Conservation (phyloP, 257 asterid genomes). For the Nicotiana sylvestris region DNA sequence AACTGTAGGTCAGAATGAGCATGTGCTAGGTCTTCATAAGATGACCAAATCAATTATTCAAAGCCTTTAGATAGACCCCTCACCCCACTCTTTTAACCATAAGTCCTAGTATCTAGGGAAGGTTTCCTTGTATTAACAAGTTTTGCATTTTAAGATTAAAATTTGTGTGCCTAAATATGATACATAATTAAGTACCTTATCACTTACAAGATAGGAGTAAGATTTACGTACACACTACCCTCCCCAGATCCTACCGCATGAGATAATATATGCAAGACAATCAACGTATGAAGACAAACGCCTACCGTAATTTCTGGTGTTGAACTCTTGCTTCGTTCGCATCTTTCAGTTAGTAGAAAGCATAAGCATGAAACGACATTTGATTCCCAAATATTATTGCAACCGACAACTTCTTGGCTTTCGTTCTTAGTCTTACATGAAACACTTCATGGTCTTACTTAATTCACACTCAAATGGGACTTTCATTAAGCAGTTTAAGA, state of each 20-base stretch:
- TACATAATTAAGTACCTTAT: not conserved
- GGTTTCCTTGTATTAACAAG: not conserved
- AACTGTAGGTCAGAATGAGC: slow-evolving; percentile 1
- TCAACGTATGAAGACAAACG: not conserved
- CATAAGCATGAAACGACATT: not conserved
- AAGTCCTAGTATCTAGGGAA: not conserved
- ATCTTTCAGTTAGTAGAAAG: not conserved
- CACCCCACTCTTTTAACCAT: not conserved
- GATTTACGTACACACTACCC: too few species aligned
- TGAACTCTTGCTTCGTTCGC: not conserved
- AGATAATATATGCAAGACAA: too few species aligned
- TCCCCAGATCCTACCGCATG: too few species aligned
- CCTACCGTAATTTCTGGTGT: not conserved
- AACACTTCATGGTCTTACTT: slow-evolving; percentile 2
- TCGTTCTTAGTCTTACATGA: not conserved
- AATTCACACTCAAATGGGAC: not conserved
- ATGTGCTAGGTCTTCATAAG: not conserved
- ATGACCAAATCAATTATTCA: slow-evolving; percentile 3
- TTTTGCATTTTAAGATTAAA: not conserved
- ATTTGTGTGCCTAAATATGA: not conserved
- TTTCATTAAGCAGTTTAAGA: not conserved
- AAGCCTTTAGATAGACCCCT: not conserved
- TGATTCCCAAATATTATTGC: not conserved
- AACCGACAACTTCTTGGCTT: too few species aligned
- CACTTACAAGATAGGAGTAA: too few species aligned